Base-by-base conservation (phyloP, 2,329 filamentous ascomycete species). In the Fusarium xylarioides region DNA sequence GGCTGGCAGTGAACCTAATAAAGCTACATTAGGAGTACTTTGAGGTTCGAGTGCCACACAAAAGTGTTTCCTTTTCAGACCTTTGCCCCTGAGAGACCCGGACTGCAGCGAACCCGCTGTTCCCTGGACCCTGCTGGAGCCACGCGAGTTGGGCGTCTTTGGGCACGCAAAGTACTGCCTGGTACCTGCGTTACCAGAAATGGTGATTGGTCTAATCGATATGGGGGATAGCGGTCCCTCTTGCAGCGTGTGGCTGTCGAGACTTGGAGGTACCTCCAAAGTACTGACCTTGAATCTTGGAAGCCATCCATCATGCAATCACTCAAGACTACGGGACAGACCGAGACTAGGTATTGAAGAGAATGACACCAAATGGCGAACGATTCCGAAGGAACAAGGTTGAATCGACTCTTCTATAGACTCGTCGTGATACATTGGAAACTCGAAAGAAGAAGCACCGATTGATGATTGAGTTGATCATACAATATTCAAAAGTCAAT, bases 41-140 rank as follows among this genome's bases (percentile, higher is more conserved):
- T 19, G 7, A 38, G 42, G 47, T 53, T 28, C 34, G 35, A 28
- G 37, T 43, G 59, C 47, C 60, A 53, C 44, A 28, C 47, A 49
- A 32, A 49, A 30, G 30, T 68, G 42, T 73, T 73, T 74, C 57
- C 66, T 62, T 38, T 59, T 72, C 59, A 55, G 70, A 50, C 23
- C 44, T 46, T 71, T 68, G 40, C 68, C 71, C 71, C 71, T 74
- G 67, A 61, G 52, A 50, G 57, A 30, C 19, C 44, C 19, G 26
- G 44, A 54, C 46, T 71, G 67, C 58, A 68, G 55, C 53, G 44
- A 69, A 37, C 53, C 63, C 58, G 35, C 30, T 46, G 35, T 69
- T 32, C 44, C 40, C 18, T 69, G 26, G 50, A 69, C 65, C 66
- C 66, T 65, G 66, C 63, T 69, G 49, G 57, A 74, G 68, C 64